Conservation (phyloP, 805 yeast genomes). For the Danielozyma ontarioensis region DNA sequence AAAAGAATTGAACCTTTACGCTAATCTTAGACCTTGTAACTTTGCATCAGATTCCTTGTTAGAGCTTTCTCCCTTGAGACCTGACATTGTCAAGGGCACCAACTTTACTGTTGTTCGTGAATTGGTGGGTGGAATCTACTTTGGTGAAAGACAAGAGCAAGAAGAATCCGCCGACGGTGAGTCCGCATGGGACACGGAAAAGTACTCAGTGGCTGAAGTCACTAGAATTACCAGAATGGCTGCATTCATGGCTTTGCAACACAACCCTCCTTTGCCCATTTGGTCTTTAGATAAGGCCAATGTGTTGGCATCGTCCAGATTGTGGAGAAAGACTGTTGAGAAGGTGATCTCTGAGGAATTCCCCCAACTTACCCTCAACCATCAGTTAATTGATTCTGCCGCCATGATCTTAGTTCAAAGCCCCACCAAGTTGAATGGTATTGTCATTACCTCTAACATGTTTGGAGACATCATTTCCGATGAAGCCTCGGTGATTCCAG, state of each 20-base stretch:
- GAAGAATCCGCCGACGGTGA: conserved; percentile 59
- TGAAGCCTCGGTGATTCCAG: conserved; percentile 97
- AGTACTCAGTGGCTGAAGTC: conserved; percentile 87
- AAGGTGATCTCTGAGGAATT: conserved; percentile 81
- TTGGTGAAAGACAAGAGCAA: conserved; percentile 93
- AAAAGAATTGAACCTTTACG: conserved; percentile 89
- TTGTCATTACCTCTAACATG: conserved; percentile 91
- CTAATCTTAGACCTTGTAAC: conserved; percentile 94
- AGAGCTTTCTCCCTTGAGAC: conserved; percentile 82
- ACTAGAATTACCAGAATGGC: conserved; percentile 98
- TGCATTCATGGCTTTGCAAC: conserved; percentile 91
- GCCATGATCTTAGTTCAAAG: conserved; percentile 95
- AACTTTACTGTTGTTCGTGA: conserved; percentile 93
- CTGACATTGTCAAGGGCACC: conserved; percentile 83
- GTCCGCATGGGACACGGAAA: conserved; percentile 90
- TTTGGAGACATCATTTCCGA: conserved; percentile 98
- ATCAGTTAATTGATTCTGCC: conserved; percentile 96
- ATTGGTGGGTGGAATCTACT: conserved; percentile 96
- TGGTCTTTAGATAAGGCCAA: conserved; percentile 98
- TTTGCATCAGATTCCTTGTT: conserved; percentile 82
- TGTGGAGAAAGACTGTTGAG: conserved; percentile 94
- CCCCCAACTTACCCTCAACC: conserved; percentile 82
- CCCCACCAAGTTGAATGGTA: conserved; percentile 89
- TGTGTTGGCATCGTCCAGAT: conserved; percentile 90
- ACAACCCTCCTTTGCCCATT: conserved; percentile 87